Base-by-base conservation (phyloP, 2,329 filamentous ascomycete genomes). In the Penicillium sp. region DNA sequence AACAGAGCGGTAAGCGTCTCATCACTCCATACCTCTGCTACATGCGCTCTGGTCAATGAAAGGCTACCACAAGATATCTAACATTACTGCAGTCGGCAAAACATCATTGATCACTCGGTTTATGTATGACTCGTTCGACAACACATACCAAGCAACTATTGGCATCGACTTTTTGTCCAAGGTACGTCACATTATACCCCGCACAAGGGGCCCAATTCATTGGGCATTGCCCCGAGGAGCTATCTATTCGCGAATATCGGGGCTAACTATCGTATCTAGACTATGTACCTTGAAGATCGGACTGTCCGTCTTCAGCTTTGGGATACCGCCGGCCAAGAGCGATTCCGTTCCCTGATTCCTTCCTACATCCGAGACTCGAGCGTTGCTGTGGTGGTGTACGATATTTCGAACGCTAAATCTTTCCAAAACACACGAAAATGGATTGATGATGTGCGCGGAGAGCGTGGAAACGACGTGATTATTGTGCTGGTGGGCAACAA, bases 81-180 rank as follows among this genome's bases (percentile, higher is more conserved):
- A 71, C 54, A 38, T 54, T 47, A 19, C 38, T 57, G 61, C 75
- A 97, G 94, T 99, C 70, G 94, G 94, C 75, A 99, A 99, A 82
- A 99, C 94, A 33, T 99, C 94, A 62, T 81, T 99, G 70, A 99
- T 99, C 76, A 99, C 94, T 66, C 89, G 94, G 65, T 99, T 99
- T 83, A 99, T 99, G 94, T 99, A 99, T 84, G 94, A 99, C 79
- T 97, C 94, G 48, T 99, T 99, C 82, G 94, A 99, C 83, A 97
- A 96, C 80, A 97, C 93, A 84, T 99, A 99, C 81, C 94, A 99
- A 80, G 94, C 94, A 57, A 99, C 94, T 40, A 97, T 99, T 73
- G 94, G 94, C 73, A 99, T 99, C 81, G 94, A 99, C 80, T 99
- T 99, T 75, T 86, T 99, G 67, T 97, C 93, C 72, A 99, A 99